Conservation (phyloP, 2,329 filamentous ascomycete species). For the Scopulariopsis brevicaulis region DNA sequence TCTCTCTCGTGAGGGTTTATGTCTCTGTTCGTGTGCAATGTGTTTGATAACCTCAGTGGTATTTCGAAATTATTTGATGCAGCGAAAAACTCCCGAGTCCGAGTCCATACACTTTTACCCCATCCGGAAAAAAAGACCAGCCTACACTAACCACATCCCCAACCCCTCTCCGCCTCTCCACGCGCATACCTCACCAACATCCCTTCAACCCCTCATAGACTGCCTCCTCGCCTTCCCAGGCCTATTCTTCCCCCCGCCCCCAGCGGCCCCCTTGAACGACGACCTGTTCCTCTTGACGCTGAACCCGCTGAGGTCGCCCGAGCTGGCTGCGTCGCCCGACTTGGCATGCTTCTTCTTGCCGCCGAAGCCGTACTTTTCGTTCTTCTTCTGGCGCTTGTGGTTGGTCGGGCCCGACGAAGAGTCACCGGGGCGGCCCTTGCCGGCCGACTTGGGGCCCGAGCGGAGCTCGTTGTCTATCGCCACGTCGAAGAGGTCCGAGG, state of each 20-base stretch:
- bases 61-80: neutral
- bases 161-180: neutral
- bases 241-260: conserved; percentile 1
- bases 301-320: conserved; percentile 70
- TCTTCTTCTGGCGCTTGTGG: conserved; percentile 81
- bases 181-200: neutral
- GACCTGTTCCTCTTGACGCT: conserved; percentile 49
- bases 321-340: conserved; percentile 79
- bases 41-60: neutral
- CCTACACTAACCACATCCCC: neutral
- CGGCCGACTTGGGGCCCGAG: conserved; percentile 12
- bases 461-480: conserved; percentile 60
- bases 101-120: neutral
- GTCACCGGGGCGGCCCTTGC: conserved; percentile 20
- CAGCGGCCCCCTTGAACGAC: conserved; percentile 6
- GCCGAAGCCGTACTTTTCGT: conserved; percentile 89
- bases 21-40: neutral
- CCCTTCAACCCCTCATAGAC: conserved; percentile 7
- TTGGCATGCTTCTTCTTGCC: conserved; percentile 90
- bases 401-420: conserved; percentile 21
- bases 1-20: neutral
- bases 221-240: conserved; percentile 10
- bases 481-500: conserved; percentile 76
- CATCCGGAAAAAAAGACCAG: neutral
- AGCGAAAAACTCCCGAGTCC: neutral